Conservation (phyloP, 108 stramenopile species). For the Skeletonema grethae region DNA sequence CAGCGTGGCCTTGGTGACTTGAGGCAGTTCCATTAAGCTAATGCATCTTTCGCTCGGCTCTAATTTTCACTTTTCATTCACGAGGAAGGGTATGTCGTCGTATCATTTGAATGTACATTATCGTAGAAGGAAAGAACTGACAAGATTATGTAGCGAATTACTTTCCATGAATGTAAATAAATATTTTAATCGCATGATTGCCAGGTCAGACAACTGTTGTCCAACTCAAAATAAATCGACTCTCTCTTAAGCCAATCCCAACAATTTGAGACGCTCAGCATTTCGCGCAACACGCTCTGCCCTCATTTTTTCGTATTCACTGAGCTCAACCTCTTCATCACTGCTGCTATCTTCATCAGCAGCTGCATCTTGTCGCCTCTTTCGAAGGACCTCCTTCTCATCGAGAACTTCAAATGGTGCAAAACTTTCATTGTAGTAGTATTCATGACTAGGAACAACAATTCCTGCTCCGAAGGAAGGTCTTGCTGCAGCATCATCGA, state of each 20-base stretch:
- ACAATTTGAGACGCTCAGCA: slow-evolving; percentile 76
- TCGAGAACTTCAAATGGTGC: slow-evolving; percentile 71
- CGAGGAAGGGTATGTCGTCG: no score
- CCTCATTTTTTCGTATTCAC: slow-evolving; percentile 86
- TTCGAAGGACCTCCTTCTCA: slow-evolving; percentile 60
- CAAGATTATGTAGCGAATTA: not conserved
- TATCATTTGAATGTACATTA: not conserved
- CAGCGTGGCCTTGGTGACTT: slow-evolving; percentile 28
- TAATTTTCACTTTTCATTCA: no score
- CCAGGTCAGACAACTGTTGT: not conserved
- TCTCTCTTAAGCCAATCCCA: slow-evolving; percentile 73
- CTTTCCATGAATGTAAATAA: slow-evolving; percentile 4
- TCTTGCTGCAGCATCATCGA: slow-evolving; percentile 44
- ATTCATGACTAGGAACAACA: slow-evolving; percentile 52
- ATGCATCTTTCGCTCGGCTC: no score
- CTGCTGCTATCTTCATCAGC: slow-evolving; percentile 18
- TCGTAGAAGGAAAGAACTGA: not conserved
- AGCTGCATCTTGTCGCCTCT: slow-evolving; percentile 30
- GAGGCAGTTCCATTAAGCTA: slow-evolving; percentile 11
- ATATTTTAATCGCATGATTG: not conserved
- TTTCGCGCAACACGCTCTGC: slow-evolving; percentile 85
- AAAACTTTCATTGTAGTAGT: slow-evolving; percentile 50
- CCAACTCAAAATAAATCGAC: not conserved
- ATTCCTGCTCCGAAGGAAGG: slow-evolving; percentile 25
- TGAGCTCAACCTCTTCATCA: slow-evolving; percentile 69